Evolutionary conservation across 306 rosid genomes (phyloP).

Genomic region (Inga laurina): DNA sequence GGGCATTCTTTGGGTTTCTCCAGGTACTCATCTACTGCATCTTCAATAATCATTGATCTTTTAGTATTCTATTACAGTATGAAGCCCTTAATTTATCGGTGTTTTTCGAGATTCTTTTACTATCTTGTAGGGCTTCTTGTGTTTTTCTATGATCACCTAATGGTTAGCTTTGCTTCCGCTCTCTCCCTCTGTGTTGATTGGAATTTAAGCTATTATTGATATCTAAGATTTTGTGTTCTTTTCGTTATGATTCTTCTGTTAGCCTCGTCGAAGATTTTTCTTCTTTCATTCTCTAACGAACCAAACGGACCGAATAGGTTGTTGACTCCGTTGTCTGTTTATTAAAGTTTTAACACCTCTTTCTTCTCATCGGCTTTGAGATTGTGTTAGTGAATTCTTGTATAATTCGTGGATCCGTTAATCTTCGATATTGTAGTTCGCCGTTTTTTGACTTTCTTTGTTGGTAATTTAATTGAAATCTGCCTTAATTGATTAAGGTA

Average conservation of each 20-base stretch:
- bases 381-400: background rate
- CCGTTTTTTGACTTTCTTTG: background rate
- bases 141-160: conserved; percentile 23
- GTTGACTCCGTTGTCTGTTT: conserved; percentile 3
- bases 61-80: conserved; percentile 19
- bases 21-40: conserved; percentile 52
- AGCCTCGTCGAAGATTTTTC: background rate
- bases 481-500: background rate
- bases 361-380: conserved; percentile 13
- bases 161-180: conserved; percentile 26
- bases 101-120: conserved; percentile 20
- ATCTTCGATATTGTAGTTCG: background rate
- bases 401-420: background rate
- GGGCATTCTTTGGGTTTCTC: conserved; percentile 9
- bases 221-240: background rate
- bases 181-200: background rate
- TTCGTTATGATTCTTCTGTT: background rate
- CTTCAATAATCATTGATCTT: conserved; percentile 23
- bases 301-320: conserved; percentile 11
- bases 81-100: conserved; percentile 28
- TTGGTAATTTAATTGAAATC: background rate
- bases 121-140: conserved; percentile 31
- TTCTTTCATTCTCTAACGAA: background rate
- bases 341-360: background rate
- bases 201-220: conserved; percentile 7